These are phyloP conservation scores for Colletotrichum sp. DNA, from an alignment of 2,329 filamentous ascomycete species.

Conservation along the genomic window DNA sequence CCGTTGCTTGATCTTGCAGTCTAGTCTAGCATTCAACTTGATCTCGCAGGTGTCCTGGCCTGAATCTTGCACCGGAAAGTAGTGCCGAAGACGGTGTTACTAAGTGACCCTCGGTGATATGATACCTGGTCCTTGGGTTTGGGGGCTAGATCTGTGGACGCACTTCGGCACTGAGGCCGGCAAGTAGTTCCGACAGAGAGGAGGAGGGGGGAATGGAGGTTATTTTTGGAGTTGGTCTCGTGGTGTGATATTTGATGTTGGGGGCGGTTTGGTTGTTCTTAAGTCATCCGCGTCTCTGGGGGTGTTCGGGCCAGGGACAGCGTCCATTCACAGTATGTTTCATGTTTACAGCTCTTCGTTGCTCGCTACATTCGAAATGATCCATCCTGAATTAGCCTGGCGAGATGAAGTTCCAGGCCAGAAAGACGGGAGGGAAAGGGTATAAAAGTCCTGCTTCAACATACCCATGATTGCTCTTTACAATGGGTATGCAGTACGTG, in stretches of 20 bases:
- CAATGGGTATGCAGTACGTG: not conserved
- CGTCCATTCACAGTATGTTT: not conserved
- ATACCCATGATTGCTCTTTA: not conserved
- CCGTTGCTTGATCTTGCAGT: not conserved
- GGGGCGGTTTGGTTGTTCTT: not conserved
- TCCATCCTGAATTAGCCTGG: not conserved
- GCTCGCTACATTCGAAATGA: not conserved
- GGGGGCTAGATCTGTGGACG: not conserved
- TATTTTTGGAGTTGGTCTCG: not conserved
- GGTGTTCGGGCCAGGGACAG: fast-evolving
- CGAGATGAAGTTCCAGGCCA: not conserved
- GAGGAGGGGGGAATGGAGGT: not conserved
- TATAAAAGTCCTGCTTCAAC: not conserved
- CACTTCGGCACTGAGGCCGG: not conserved
- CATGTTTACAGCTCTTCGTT: not conserved
- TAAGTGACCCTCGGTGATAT: not conserved
- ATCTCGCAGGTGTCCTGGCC: not conserved
- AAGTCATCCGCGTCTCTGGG: not conserved
- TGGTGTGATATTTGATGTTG: not conserved
- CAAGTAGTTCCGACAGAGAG: not conserved
- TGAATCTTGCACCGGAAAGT: not conserved
- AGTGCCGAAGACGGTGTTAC: not conserved
- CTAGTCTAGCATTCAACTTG: not conserved
- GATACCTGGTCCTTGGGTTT: not conserved
- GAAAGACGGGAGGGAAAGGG: not conserved